A percentile compares a stretch with the other conserved stretches of the same genome.
Conservation (phyloP, 495 filamentous ascomycete species). For the Xylaria acuta region DNA sequence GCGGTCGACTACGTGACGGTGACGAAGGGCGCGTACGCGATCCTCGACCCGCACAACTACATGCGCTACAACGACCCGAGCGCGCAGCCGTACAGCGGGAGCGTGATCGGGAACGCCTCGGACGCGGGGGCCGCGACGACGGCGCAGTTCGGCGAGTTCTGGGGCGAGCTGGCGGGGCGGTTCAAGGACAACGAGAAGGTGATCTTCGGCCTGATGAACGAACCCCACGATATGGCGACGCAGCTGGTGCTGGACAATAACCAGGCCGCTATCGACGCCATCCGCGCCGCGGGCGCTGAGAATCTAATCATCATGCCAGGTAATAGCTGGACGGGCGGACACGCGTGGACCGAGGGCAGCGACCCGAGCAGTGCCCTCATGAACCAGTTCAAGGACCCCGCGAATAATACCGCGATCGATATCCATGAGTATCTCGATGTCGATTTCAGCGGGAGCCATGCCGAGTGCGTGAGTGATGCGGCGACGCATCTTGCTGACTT, state of each 20-base stretch:
- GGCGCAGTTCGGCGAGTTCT: constrained; percentile 58
- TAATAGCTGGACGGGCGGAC: constrained; percentile 56
- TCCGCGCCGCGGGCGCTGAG: constrained; percentile 50
- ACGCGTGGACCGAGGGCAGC: constrained; percentile 55
- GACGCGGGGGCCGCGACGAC: constrained; percentile 53
- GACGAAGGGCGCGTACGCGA: constrained; percentile 56
- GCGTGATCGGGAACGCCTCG: constrained; percentile 57
- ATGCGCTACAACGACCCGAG: constrained; percentile 62
- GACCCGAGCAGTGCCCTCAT: constrained; percentile 51
- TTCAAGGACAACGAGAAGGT: constrained; percentile 58
- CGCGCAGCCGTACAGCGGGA: constrained; percentile 55
- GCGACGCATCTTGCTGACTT: constrained; percentile 48
- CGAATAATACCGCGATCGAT: constrained; percentile 57
- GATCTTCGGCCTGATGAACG: constrained; percentile 58
- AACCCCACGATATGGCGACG: constrained; percentile 60
- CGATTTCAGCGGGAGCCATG: constrained; percentile 55
- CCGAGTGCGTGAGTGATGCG: constrained; percentile 47
- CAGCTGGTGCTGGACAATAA: constrained; percentile 54
- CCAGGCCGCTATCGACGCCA: constrained; percentile 58
- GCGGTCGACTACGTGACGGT: constrained; percentile 60
- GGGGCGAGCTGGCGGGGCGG: constrained; percentile 57
- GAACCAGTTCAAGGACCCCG: constrained; percentile 52
- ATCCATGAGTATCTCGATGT: constrained; percentile 61
- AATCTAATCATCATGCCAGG: constrained; percentile 58
- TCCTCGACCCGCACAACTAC: constrained; percentile 63